Evolutionary conservation across 345 rosid species (phyloP), one percentile per base, ranked within the genome.

Genomic region (Psidium guajava): DNA sequence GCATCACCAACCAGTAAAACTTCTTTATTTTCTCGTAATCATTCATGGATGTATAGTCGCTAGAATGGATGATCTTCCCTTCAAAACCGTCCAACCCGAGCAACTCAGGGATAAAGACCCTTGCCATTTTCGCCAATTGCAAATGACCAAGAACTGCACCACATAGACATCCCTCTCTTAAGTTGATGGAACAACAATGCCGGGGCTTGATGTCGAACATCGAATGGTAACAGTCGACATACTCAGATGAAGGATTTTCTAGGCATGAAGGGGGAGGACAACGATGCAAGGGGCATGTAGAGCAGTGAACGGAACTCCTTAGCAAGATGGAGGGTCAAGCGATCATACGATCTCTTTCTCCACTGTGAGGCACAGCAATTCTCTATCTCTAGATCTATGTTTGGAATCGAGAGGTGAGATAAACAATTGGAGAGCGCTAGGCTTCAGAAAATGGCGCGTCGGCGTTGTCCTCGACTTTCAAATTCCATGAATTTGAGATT

Each of bases 1-100:
- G 88, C 90, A 59, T 82, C 74, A 28, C 90, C 90, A 15, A 88
- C 87, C 11, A 86, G 87, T 22, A 86, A 57, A 28, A 88, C 87
- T 10, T 83, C 57, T 77, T 86, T 74, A 13, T 59, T 83, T 36
- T 36, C 14, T 32, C 51, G 44, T 44, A 88, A 20, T 54, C 42
- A 36, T 25, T 10, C 18, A 85, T 87, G 40, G 42, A 57, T 25
- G 20, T 32, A 18, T 84, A 88, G 11, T 82, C 51, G 20, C 74
- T 86, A 13, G 88, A 86, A 3, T 88, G 90, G 44, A 88, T 5
- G 14, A 36, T 40, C 54, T 86, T 80, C 20, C 88, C 90, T 1
- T 36, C 36, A 42, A 86, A 88, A 15, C 83, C 25, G 5, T 84
- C 86, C 61, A 86, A 57, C 7, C 87, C 86, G 2, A 83, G 83